A percentile compares a stretch with the other conserved stretches of the same genome.
phyloP scores from a whole-genome alignment of 2,329 filamentous ascomycete genomes.

The Beauveria scarabaeidicola region DNA sequence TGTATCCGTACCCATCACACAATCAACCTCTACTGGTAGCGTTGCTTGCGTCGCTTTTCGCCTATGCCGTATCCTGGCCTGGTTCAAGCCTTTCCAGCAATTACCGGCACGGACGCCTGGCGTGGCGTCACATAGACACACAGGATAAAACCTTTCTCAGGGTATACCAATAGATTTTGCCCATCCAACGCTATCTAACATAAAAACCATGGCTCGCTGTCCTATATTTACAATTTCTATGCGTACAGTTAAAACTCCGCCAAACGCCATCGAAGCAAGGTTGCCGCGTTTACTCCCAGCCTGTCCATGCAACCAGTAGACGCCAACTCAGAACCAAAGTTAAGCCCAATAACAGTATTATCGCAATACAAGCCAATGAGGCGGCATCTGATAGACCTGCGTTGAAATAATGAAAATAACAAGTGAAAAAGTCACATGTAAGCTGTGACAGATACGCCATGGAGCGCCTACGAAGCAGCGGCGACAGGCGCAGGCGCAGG shows the following conservation, averaged over 20 bases:
- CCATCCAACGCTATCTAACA: conserved; percentile 7
- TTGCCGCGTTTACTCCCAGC: background rate
- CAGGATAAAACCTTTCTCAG: background rate
- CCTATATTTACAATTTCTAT: conserved; percentile 7
- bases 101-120: too few relatives aligned
- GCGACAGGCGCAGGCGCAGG: conserved; percentile 28
- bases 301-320: background rate
- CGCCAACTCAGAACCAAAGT: background rate
- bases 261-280: background rate
- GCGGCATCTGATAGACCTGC: background rate
- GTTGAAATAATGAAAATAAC: background rate
- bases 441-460: background rate
- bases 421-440: background rate
- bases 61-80: background rate
- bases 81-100: background rate
- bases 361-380: background rate
- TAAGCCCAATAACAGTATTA: background rate
- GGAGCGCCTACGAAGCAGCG: conserved; percentile 30
- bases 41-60: background rate
- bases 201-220: background rate
- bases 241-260: background rate
- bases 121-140: too few relatives aligned
- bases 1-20: background rate
- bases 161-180: background rate
- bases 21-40: background rate